A percentile compares a stretch with the other conserved stretches of the same genome.
Evolutionary conservation across 805 yeast genomes (phyloP).

Genomic region (Kluyveromyces nonfermentans): DNA sequence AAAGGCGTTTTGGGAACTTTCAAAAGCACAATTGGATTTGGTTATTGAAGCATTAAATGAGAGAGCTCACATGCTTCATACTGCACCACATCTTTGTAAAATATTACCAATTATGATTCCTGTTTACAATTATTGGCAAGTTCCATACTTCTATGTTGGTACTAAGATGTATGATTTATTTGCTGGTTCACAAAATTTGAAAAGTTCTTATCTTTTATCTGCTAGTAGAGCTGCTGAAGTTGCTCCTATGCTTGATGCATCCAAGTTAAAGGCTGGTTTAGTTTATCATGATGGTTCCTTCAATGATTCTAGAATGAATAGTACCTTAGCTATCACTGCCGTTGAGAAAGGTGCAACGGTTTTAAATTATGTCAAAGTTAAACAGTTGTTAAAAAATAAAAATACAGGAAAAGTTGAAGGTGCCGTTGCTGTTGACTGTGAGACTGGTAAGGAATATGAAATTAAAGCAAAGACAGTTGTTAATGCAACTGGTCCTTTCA

Average conservation of each 20-base stretch:
- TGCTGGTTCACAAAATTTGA: constrained; percentile 82
- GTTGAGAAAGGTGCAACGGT: constrained; percentile 82
- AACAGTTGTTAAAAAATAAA: constrained; percentile 58
- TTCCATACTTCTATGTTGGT: constrained; percentile 88
- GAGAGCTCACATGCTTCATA: constrained; percentile 73
- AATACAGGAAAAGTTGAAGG: constrained; percentile 56
- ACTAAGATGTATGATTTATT: constrained; percentile 86
- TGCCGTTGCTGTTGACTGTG: constrained; percentile 64
- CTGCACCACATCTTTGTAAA: constrained; percentile 85
- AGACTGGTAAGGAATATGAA: constrained; percentile 51
- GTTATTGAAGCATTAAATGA: constrained; percentile 86
- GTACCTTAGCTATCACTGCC: constrained; percentile 80
- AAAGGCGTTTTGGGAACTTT: constrained; percentile 86
- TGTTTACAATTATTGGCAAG: constrained; percentile 93
- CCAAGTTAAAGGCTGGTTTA: constrained; percentile 76
- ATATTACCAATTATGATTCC: constrained; percentile 92
- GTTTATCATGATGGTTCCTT: constrained; percentile 94
- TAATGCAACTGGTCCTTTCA: constrained; percentile 92
- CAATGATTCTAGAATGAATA: constrained; percentile 86
- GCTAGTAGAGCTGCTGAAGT: constrained; percentile 55
- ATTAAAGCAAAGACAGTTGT: constrained; percentile 68
- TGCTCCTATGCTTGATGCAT: constrained; percentile 79
- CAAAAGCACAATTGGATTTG: constrained; percentile 79
- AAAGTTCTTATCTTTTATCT: constrained; percentile 64
- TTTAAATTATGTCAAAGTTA: constrained; percentile 77